Percentiles rank a stretch among this genome's conserved stretches.
Evolutionary conservation across 2,329 filamentous ascomycete genomes (phyloP).

Genomic region (Didymella pomorum): DNA sequence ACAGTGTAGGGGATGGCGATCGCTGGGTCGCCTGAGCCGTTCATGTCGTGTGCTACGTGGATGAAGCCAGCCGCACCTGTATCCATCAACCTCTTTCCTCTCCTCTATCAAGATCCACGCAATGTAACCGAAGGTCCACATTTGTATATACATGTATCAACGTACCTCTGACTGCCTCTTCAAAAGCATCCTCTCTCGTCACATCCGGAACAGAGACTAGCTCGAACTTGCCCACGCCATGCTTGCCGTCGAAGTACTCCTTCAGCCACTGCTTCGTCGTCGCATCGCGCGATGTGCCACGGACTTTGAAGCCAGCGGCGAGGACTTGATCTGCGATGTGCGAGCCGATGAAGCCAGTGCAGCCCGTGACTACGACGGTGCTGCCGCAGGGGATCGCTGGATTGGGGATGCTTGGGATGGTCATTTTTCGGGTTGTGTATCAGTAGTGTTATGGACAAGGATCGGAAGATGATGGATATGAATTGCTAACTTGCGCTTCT

Average conservation of each 20-base stretch:
- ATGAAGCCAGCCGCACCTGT: slow-evolving; percentile 51
- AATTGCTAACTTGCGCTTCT: not conserved
- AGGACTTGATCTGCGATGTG: slow-evolving; percentile 46
- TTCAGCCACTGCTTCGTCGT: slow-evolving; percentile 42
- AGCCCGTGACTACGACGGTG: slow-evolving; percentile 47
- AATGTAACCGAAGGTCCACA: too few relatives aligned
- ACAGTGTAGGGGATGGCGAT: slow-evolving; percentile 54
- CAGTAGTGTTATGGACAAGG: too few relatives aligned
- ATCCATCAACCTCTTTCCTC: too few relatives aligned
- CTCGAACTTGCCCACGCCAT: slow-evolving; percentile 37
- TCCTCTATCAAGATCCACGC: too few relatives aligned
- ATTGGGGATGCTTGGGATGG: slow-evolving; percentile 25
- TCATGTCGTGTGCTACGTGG: slow-evolving; percentile 56
- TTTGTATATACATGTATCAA: too few relatives aligned
- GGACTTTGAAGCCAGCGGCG: slow-evolving; percentile 44
- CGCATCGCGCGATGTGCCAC: slow-evolving; percentile 44
- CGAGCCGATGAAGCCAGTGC: slow-evolving; percentile 47
- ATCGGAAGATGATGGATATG: too few relatives aligned
- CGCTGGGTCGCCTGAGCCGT: slow-evolving; percentile 46
- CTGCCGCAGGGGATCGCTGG: slow-evolving; percentile 34
- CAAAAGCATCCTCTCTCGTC: too few relatives aligned
- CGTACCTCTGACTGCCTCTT: too few relatives aligned
- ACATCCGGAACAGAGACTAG: slow-evolving; percentile 40
- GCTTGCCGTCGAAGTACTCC: slow-evolving; percentile 39
- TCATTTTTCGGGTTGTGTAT: not conserved